phyloP scores from a whole-genome alignment of 495 filamentous ascomycete species.

The Aspergillus steynii region DNA sequence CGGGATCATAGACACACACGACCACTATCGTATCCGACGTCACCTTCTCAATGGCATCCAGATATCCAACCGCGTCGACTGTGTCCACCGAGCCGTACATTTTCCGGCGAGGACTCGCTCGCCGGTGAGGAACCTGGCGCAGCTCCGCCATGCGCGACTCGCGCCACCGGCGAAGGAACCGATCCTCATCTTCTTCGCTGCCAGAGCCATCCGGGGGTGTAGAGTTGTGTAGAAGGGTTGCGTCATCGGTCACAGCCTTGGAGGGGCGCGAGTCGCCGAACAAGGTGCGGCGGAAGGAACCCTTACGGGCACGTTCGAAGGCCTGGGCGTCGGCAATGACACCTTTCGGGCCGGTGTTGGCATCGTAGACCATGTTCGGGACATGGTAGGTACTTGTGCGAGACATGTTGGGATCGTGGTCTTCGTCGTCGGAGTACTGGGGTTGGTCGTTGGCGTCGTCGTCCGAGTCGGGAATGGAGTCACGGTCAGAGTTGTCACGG shows the following conservation, averaged over 20 bases:
- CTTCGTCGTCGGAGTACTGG: constrained; percentile 55
- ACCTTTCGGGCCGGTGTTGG: constrained; percentile 95
- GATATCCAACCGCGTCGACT: constrained; percentile 87
- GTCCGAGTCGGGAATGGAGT: constrained; percentile 47
- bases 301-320: constrained; percentile 79
- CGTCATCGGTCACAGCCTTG: constrained; percentile 45
- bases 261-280: constrained; percentile 33
- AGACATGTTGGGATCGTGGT: constrained; percentile 41
- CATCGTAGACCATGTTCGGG: constrained; percentile 67
- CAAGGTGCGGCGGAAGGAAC: constrained; percentile 55
- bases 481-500: constrained; percentile 50
- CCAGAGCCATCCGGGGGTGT: constrained; percentile 35
- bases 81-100: constrained; percentile 75
- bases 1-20: constrained; percentile 88
- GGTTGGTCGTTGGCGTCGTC: constrained; percentile 58
- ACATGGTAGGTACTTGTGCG: constrained; percentile 46
- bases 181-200: constrained; percentile 70
- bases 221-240: constrained; percentile 44
- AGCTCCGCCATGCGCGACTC: constrained; percentile 75
- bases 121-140: constrained; percentile 55
- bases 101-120: constrained; percentile 66
- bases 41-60: constrained; percentile 93
- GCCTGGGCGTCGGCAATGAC: constrained; percentile 94
- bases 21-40: constrained; percentile 82
- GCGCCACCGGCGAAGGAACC: constrained; percentile 83